These are phyloP conservation scores for Ustilago bromivora DNA, from an alignment of 1,284 basidiomycete species.

Conservation along the genomic window DNA sequence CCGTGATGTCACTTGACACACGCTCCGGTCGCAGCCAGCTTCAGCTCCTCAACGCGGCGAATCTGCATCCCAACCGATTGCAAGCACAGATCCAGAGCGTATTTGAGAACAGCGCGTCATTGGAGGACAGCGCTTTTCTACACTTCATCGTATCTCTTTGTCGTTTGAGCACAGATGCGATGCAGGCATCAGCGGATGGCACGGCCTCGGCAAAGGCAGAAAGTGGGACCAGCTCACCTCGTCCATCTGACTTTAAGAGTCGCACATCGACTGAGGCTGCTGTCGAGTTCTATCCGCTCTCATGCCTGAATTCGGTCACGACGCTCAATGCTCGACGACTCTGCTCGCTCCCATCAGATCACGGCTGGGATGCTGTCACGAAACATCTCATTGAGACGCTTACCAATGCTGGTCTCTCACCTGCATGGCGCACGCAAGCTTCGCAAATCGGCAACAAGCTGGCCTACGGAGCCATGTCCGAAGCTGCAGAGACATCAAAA, in stretches of 20 bases:
- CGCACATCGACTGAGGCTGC: conserved; percentile 7
- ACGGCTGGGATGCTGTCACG: conserved; percentile 88
- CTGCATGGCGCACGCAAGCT: conserved; percentile 86
- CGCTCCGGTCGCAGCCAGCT: conserved; percentile 43
- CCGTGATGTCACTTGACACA: conserved; percentile 39
- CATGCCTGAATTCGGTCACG: conserved; percentile 82
- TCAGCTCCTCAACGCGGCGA: conserved; percentile 38
- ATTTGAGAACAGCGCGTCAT: conserved; percentile 73
- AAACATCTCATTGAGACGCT: conserved; percentile 82
- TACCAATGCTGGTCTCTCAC: conserved; percentile 77
- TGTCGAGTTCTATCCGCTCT: conserved; percentile 79
- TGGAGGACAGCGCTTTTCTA: conserved; percentile 85
- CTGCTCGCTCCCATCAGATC: conserved; percentile 79
- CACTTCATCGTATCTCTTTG: conserved; percentile 86
- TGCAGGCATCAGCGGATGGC: conserved; percentile 18
- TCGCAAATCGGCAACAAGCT: conserved; percentile 80
- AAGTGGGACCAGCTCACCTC: conserved; percentile 17
- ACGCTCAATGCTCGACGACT: conserved; percentile 86
- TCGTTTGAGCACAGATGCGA: conserved; percentile 76
- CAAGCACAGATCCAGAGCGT: conserved; percentile 53
- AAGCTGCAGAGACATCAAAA: conserved; percentile 70
- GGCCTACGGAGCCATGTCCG: conserved; percentile 72
- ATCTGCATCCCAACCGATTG: conserved; percentile 33
- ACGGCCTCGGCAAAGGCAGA: conserved; percentile 7
- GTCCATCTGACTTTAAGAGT: conserved; percentile 16